Conservation (phyloP, 805 yeast species). For the Saccharomycopsis vini region DNA sequence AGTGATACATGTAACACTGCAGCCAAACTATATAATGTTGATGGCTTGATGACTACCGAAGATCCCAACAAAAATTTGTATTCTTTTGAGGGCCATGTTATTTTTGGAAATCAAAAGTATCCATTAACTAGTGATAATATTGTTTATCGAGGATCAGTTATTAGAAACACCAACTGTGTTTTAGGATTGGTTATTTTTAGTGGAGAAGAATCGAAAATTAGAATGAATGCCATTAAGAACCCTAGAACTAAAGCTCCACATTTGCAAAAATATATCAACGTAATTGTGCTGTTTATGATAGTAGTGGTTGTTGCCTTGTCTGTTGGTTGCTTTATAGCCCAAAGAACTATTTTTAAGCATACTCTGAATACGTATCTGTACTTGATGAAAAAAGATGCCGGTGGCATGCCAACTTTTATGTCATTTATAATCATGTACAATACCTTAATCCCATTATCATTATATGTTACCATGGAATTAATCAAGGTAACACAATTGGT, state of each 20-base stretch:
- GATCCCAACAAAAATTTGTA: conserved; percentile 90
- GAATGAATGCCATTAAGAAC: conserved; percentile 88
- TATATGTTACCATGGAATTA: conserved; percentile 94
- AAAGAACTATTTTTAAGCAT: conserved; percentile 41
- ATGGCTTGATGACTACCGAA: conserved; percentile 58
- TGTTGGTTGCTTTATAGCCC: conserved; percentile 75
- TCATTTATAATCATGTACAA: conserved; percentile 96
- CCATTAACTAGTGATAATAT: conserved; percentile 77
- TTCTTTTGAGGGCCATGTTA: conserved; percentile 76
- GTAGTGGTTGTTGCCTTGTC: conserved; percentile 65
- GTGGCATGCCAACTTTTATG: conserved; percentile 84
- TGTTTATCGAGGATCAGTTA: conserved; percentile 81
- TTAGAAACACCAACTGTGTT: conserved; percentile 71
- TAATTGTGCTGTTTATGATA: conserved; percentile 84
- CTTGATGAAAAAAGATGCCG: conserved; percentile 60
- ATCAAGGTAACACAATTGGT: conserved; percentile 82
- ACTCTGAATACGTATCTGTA: conserved; percentile 55
- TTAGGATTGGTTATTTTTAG: conserved; percentile 83
- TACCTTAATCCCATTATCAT: conserved; percentile 87
- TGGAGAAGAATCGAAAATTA: conserved; percentile 91
- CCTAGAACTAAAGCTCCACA: conserved; percentile 93
- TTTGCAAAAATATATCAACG: conserved; percentile 71
- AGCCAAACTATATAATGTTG: conserved; percentile 38
- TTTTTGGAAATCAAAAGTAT: conserved; percentile 30
- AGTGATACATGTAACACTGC: conserved; percentile 43